Evolutionary conservation across 2,329 filamentous ascomycete species (phyloP).

Genomic region (Hymenoscyphus fraxineus): DNA sequence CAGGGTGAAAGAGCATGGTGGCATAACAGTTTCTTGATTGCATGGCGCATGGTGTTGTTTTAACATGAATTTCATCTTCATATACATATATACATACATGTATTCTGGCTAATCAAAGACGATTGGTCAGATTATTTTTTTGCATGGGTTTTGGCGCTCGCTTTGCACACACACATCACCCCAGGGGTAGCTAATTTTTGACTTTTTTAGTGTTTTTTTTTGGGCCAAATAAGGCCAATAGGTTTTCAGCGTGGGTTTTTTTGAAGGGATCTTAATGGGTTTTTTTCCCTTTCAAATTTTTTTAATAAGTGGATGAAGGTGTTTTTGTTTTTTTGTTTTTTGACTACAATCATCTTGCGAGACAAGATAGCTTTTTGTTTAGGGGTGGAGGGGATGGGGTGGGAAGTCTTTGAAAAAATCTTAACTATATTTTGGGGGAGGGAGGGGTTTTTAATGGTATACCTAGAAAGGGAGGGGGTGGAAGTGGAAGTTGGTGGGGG

Average conservation of each 20-base stretch:
- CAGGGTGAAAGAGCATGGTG: constrained; percentile 11
- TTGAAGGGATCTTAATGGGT: background rate
- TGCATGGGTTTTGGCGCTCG: constrained; percentile 2
- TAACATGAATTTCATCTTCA: background rate
- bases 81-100: background rate
- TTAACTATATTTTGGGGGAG: background rate
- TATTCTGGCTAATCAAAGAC: background rate
- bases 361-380: background rate
- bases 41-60: constrained; percentile 20
- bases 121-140: background rate
- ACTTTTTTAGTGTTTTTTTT: too few relatives aligned
- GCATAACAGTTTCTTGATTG: constrained; percentile 10
- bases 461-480: too few relatives aligned
- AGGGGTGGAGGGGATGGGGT: background rate
- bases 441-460: background rate
- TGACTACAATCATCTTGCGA: background rate
- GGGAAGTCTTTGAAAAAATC: too few relatives aligned
- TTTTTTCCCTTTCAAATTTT: background rate
- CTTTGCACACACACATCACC: background rate
- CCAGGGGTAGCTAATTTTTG: background rate
- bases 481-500: too few relatives aligned
- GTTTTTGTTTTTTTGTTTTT: too few relatives aligned
- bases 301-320: background rate
- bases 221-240: background rate
- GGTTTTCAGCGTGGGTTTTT: background rate